Evolutionary conservation across 2,329 filamentous ascomycete species (phyloP).

Genomic region (Dryadomyces sulphureus): DNA sequence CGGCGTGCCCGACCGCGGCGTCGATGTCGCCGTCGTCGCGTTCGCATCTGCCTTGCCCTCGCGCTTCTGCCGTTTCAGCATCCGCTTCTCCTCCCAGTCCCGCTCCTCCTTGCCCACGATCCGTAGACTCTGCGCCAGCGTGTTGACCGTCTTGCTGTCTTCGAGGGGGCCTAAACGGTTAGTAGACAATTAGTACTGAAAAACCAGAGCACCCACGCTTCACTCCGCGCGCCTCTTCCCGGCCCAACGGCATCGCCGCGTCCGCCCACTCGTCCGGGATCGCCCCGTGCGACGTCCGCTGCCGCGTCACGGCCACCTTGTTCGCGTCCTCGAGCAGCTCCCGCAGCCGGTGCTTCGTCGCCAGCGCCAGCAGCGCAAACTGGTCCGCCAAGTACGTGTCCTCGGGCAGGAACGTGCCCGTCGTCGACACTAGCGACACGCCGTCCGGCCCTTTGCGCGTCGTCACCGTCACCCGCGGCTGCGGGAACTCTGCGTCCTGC

Average conservation of each 20-base stretch:
- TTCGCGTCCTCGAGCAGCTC: conserved; percentile 66
- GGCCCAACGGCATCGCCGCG: conserved; percentile 41
- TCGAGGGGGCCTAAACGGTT: conserved; percentile 23
- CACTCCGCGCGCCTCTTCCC: conserved; percentile 24
- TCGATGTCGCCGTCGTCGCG: conserved; percentile 17
- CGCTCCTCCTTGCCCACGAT: conserved; percentile 51
- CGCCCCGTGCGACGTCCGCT: conserved; percentile 64
- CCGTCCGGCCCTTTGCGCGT: conserved; percentile 43
- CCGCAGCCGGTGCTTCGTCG: conserved; percentile 64
- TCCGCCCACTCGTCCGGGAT: conserved; percentile 64
- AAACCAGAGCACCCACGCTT: not conserved
- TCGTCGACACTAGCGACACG: conserved; percentile 46
- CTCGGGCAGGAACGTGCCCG: conserved; percentile 56
- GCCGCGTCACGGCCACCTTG: conserved; percentile 53
- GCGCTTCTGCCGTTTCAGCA: conserved; percentile 52
- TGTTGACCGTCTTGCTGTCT: conserved; percentile 28
- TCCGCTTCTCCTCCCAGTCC: conserved; percentile 56
- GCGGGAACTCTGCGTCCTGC: conserved; percentile 31
- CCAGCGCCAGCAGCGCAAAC: conserved; percentile 66
- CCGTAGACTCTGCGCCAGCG: conserved; percentile 34
- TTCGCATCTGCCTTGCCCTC: conserved; percentile 40
- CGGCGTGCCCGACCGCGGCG: conserved; percentile 29
- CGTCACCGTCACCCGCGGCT: conserved; percentile 37
- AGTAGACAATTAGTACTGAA: conserved; percentile 7
- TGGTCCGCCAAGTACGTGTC: conserved; percentile 70